phyloP scores from a whole-genome alignment of 768 basidiomycete species.

The Xerocomellus chrysenteron region DNA sequence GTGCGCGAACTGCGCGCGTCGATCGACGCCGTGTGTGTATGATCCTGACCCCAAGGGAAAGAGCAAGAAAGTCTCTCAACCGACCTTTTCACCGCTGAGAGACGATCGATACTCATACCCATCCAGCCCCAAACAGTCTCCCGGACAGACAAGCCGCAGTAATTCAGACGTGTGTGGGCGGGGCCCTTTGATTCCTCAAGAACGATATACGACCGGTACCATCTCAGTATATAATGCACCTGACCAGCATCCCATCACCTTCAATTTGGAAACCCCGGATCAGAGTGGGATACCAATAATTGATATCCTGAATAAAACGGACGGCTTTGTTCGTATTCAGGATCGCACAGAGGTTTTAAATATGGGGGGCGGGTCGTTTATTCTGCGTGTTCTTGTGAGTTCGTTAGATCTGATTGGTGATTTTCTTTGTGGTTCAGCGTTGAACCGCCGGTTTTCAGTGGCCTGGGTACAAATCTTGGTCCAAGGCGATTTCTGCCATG shows the following conservation, averaged over 20 bases:
- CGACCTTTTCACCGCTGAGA: too few relatives aligned
- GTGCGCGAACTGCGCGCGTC: neutral
- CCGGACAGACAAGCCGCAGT: neutral
- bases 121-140: too few relatives aligned
- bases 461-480: constrained; percentile 79
- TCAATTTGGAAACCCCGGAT: constrained; percentile 50
- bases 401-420: neutral
- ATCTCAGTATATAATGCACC: constrained; percentile 1
- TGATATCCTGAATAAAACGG: constrained; percentile 55
- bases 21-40: neutral
- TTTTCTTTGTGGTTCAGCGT: neutral
- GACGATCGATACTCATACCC: too few relatives aligned
- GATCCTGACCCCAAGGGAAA: neutral
- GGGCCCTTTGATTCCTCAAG: constrained; percentile 25
- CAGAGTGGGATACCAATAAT: constrained; percentile 59
- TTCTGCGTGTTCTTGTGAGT: constrained; percentile 68
- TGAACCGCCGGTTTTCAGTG: constrained; percentile 46
- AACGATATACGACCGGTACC: constrained; percentile 18
- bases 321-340: constrained; percentile 49
- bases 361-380: constrained; percentile 70
- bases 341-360: constrained; percentile 57
- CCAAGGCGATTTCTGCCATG: constrained; percentile 72
- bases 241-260: constrained; percentile 53
- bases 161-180: constrained; percentile 9
- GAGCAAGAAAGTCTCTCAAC: neutral